Conservation (phyloP, 2,329 filamentous ascomycete genomes). For the Penicillium sp. region DNA sequence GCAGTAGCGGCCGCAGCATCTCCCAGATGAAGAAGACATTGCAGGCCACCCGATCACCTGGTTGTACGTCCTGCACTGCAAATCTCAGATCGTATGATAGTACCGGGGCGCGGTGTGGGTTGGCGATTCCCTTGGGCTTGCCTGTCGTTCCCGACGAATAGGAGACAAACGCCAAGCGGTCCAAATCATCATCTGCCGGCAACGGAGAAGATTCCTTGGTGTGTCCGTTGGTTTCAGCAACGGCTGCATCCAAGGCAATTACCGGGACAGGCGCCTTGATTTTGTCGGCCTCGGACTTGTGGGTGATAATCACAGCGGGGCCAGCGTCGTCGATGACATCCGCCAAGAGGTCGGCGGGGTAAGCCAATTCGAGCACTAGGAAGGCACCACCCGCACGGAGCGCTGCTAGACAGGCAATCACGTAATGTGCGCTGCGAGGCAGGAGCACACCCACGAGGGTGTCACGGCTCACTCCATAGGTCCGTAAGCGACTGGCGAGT, state of each 20-base stretch:
- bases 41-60: slow-evolving; percentile 69
- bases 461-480: slow-evolving; percentile 68
- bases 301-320: slow-evolving; percentile 68
- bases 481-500: slow-evolving; percentile 63
- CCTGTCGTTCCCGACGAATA: slow-evolving; percentile 77
- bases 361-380: slow-evolving; percentile 74
- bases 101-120: slow-evolving; percentile 71
- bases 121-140: slow-evolving; percentile 77
- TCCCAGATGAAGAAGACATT: slow-evolving; percentile 90
- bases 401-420: slow-evolving; percentile 74
- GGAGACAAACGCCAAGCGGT: slow-evolving; percentile 73
- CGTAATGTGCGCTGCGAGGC: slow-evolving; percentile 66
- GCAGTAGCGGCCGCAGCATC: slow-evolving; percentile 70
- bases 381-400: slow-evolving; percentile 76
- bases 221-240: too few species aligned
- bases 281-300: slow-evolving; percentile 61
- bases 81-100: slow-evolving; percentile 73
- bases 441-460: slow-evolving; percentile 72
- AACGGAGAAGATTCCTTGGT: too few species aligned
- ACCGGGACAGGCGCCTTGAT: slow-evolving; percentile 61
- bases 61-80: slow-evolving; percentile 63
- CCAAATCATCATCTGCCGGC: slow-evolving; percentile 61
- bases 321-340: slow-evolving; percentile 75
- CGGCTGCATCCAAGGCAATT: slow-evolving; percentile 57
- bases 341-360: slow-evolving; percentile 68